Percentiles rank a stretch among this genome's conserved stretches.
phyloP scores from a whole-genome alignment of 495 filamentous ascomycete genomes.

The Glarea lozoyensis region DNA sequence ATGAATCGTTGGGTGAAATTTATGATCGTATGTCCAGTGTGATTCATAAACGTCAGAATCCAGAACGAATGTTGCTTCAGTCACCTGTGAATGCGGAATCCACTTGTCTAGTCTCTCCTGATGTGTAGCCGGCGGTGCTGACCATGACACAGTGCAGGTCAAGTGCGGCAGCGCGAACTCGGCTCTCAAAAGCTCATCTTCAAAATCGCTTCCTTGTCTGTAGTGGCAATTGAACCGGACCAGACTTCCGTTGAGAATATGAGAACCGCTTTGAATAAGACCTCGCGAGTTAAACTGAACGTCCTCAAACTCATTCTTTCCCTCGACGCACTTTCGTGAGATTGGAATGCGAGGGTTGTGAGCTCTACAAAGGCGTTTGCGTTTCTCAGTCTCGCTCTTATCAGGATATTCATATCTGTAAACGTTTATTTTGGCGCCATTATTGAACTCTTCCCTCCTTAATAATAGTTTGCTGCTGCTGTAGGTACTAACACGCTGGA shows the following conservation, averaged over 20 bases:
- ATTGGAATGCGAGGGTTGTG: conserved; percentile 37
- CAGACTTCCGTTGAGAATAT: conserved; percentile 44
- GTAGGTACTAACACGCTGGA: conserved; percentile 41
- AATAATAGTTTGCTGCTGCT: conserved; percentile 38
- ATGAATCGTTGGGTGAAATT: conserved; percentile 50
- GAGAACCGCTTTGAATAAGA: conserved; percentile 44
- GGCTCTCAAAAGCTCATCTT: conserved; percentile 48
- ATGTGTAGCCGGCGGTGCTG: conserved; percentile 43
- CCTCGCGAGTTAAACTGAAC: conserved; percentile 48
- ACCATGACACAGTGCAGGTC: conserved; percentile 48
- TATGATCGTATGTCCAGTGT: conserved; percentile 53
- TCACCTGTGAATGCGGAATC: conserved; percentile 52
- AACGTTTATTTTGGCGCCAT: conserved; percentile 36
- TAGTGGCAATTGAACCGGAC: conserved; percentile 51
- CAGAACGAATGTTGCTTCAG: conserved; percentile 49
- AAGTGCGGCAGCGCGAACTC: conserved; percentile 48
- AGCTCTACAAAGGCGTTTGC: conserved; percentile 35
- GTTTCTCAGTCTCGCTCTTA: conserved; percentile 10
- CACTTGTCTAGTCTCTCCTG: conserved; percentile 45
- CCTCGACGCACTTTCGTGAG: conserved; percentile 19
- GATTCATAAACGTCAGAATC: conserved; percentile 46
- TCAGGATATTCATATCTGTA: conserved; percentile 42
- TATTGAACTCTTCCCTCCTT: conserved; percentile 38
- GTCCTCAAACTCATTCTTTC: conserved; percentile 23
- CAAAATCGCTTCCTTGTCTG: conserved; percentile 46